phyloP scores from a whole-genome alignment of 1,284 basidiomycete genomes.

The Ganoderma leucocontextum region DNA sequence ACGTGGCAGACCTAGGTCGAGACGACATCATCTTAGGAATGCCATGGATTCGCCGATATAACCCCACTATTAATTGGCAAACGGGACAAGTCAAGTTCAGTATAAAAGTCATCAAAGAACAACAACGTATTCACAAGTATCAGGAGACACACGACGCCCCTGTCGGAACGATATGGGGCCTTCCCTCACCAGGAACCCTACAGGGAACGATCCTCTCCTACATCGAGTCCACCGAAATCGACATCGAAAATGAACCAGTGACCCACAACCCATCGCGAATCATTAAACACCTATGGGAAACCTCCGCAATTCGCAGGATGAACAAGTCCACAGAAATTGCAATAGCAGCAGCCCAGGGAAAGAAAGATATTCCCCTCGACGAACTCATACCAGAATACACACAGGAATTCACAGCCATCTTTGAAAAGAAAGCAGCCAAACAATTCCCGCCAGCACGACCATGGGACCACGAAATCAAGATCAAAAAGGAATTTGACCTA shows the following conservation, averaged over 20 bases:
- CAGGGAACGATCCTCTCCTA: neutral
- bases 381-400: slow-evolving; percentile 7
- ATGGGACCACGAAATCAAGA: slow-evolving; percentile 7
- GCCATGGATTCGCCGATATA: neutral
- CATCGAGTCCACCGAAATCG: neutral
- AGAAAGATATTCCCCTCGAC: neutral
- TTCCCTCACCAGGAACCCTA: neutral
- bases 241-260: neutral
- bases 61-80: too few species aligned
- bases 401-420: neutral
- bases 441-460: neutral
- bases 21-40: neutral
- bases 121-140: too few species aligned
- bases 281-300: too few species aligned
- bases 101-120: too few species aligned
- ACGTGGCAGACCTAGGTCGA: neutral
- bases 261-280: neutral
- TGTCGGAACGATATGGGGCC: too few species aligned
- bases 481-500: neutral
- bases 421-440: slow-evolving; percentile 14
- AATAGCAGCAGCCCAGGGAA: neutral
- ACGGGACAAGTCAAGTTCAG: too few species aligned
- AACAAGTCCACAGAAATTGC: slow-evolving; percentile 9
- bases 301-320: neutral
- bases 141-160: too few species aligned